Evolutionary conservation across 2,329 filamentous ascomycete genomes (phyloP), one percentile per base, ranked within the genome.

Genomic region (Aspergillus sp.): DNA sequence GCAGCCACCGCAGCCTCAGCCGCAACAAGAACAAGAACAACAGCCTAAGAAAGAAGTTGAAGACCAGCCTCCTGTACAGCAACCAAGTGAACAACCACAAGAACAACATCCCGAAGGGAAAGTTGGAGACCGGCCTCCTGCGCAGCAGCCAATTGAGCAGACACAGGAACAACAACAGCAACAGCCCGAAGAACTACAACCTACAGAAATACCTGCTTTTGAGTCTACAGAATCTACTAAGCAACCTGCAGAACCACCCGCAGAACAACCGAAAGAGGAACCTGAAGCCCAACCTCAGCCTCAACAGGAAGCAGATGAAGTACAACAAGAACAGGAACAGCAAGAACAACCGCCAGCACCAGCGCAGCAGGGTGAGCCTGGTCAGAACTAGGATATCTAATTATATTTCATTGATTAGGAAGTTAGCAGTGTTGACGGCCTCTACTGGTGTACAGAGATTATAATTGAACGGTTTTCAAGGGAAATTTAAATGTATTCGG

Each of bases 331-430:
- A 38, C n/a, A 38, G 35, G 9, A 38, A n/a, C 35, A 7, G 10
- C 35, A 38, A 38, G 35, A 15, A 38, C 35, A 15, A 38, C 33
- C 35, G 19, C 7, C 13, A 38, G 35, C 3, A 15, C 35, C 41
- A 23, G 33, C 9, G 22, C 45, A 42, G 5, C 49, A 45, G 17
- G 44, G 44, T 32, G 49, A 52, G 19, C n/a, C 25, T 30, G 25
- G 10, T 10, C 46, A 4, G 35, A 38, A 38, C 15, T 19, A 38
- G 35, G 15, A n/a, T 38, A 30, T 12, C 10, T 30, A 4, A 12
- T 30, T 30, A 30, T 30, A 30, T 12, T 30, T 12, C 10, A 30
- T 30, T 10, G 3, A 30, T 30, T 30, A 30, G 7, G 10, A 30
- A 30, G 25, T 12, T 12, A 30, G 25, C 10, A 30, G 25, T 30